Conservation (phyloP, 1,284 basidiomycete species). For the Ganoderma sp. region DNA sequence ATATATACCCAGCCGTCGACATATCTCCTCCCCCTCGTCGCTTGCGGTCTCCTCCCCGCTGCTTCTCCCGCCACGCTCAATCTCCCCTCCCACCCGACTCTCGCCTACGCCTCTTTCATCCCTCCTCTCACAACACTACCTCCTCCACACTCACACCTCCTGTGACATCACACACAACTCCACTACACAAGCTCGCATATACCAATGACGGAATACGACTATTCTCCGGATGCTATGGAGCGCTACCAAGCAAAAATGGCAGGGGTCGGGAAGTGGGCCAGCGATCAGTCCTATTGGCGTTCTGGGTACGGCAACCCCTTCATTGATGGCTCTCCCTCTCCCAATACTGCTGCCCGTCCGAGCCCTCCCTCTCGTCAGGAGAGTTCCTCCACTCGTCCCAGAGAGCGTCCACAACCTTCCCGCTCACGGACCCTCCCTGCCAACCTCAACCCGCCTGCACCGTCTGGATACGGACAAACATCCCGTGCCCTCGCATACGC, state of each 20-base stretch:
- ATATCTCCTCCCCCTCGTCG: slow-evolving; percentile 24
- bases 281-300: slow-evolving; percentile 34
- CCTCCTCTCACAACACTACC: slow-evolving; percentile 4
- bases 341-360: slow-evolving; percentile 15
- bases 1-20: slow-evolving; percentile 30
- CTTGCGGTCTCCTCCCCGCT: slow-evolving; percentile 13
- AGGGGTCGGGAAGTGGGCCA: slow-evolving; percentile 53
- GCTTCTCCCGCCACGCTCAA: slow-evolving; percentile 15
- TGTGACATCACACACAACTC: slow-evolving; percentile 11
- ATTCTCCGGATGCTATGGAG: slow-evolving; percentile 56
- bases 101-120: slow-evolving; percentile 10
- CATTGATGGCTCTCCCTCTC: slow-evolving; percentile 23
- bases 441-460: neutral
- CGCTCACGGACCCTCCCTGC: slow-evolving; percentile 30
- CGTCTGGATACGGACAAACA: slow-evolving; percentile 16
- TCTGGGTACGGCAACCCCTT: slow-evolving; percentile 39
- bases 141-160: slow-evolving; percentile 4
- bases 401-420: slow-evolving; percentile 27
- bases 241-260: slow-evolving; percentile 48
- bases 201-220: slow-evolving; percentile 61
- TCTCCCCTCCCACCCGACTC: slow-evolving; percentile 17
- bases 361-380: slow-evolving; percentile 24
- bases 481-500: slow-evolving; percentile 29
- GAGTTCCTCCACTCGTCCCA: slow-evolving; percentile 15
- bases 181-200: neutral